These are phyloP conservation scores for Pseudogymnoascus sp. DNA, from an alignment of 2,329 filamentous ascomycete species.

Conservation along the genomic window DNA sequence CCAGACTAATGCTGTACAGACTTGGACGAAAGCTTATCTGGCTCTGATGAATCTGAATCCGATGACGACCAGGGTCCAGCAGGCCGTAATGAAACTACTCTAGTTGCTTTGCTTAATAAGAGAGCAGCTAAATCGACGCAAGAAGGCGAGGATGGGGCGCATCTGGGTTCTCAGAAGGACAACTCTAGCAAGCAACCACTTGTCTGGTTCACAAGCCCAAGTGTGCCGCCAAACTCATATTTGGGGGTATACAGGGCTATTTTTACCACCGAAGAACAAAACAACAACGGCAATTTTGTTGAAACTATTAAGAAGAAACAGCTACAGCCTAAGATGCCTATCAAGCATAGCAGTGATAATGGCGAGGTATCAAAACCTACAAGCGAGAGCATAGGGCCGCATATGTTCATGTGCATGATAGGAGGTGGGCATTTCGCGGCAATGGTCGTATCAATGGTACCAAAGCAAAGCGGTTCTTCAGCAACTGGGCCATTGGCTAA, in stretches of 20 bases:
- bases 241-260: slow-evolving; percentile 81
- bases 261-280: slow-evolving; percentile 65
- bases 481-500: slow-evolving; percentile 65
- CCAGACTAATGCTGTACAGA: slow-evolving; percentile 33
- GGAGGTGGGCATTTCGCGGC: slow-evolving; percentile 95
- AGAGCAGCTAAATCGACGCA: slow-evolving; percentile 63
- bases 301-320: slow-evolving; percentile 71
- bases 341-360: slow-evolving; percentile 40
- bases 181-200: slow-evolving; percentile 64
- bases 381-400: slow-evolving; percentile 60
- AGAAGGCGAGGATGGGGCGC: slow-evolving; percentile 41
- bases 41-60: slow-evolving; percentile 64
- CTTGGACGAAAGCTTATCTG: slow-evolving; percentile 85
- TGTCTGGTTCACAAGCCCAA: slow-evolving; percentile 75
- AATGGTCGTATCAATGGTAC: slow-evolving; percentile 85
- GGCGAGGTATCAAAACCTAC: slow-evolving; percentile 51
- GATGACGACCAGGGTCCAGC: slow-evolving; percentile 55
- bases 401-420: slow-evolving; percentile 97
- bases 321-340: slow-evolving; percentile 51
- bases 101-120: slow-evolving; percentile 71
- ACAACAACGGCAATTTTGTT: slow-evolving; percentile 52
- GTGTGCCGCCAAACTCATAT: slow-evolving; percentile 68
- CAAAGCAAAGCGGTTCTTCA: slow-evolving; percentile 63
- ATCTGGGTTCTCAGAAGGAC: slow-evolving; percentile 41
- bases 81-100: slow-evolving; percentile 55